Base-by-base conservation (phyloP, 352 stramenopile genomes). In the Blastocystis sp. region DNA sequence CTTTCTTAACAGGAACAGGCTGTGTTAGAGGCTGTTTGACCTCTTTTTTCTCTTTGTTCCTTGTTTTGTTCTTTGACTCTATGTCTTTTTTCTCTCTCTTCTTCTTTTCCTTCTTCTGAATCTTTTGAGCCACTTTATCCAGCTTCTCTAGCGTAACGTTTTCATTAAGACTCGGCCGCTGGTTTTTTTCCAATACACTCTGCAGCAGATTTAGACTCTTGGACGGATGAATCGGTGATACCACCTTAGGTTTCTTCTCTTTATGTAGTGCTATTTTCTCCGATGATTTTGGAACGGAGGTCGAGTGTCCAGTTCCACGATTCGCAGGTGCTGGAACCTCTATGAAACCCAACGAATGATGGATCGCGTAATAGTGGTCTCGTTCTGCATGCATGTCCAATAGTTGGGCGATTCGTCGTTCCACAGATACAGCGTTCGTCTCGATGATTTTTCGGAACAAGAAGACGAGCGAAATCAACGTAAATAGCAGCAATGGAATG, bases 51-150 rank as follows among this genome's bases (percentile, higher is more conserved):
- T 15, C 11, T 29, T 23, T 64, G 0, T 23, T 62, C 39, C 64
- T 53, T 7, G 54, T 8, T 26, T 62, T 53, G 45, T 66, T 66
- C n/a, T 66, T 84, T 34, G 13, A 5, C 0, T 76, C 39, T 37
- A 37, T 53, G 53, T 84, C 68, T 29, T 68, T 29, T 37, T 69
- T 64, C 64, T 76, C 37, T 26, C 37, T n/a, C 39, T 55, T 76
- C 39, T 56, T 54, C 53, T 43, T 66, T 43, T 84, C 73, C 73
- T 84, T 64, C 50, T 68, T 66, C 73, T 61, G 62, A 29, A 73
- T 18, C 20, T 39, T 29, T 37, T 73, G 62, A 26, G 62, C 62
- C 62, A 73, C 9, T 39, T 73, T 39, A 26, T 43, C 62, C 62
- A 73, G 29, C 3, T 39, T 11, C 29, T 73, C 62, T 37, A n/a